phyloP scores from a whole-genome alignment of 228 moss, liverwort and hornwort genomes.

The Sphagnum magellanicum region DNA sequence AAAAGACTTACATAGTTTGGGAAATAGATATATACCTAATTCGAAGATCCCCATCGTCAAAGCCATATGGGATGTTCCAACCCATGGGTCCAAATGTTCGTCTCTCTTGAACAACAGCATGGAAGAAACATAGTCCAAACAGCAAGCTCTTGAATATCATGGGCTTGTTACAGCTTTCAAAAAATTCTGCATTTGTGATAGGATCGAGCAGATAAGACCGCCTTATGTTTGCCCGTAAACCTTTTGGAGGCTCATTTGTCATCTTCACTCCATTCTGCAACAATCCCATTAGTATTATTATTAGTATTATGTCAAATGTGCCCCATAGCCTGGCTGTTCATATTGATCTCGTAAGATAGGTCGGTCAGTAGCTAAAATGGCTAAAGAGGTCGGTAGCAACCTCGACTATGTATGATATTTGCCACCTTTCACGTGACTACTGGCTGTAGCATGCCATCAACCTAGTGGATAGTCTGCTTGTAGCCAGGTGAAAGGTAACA shows the following conservation, averaged over 20 bases:
- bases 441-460: too few relatives aligned
- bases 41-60: conserved; percentile 91
- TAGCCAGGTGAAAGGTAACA: too few relatives aligned
- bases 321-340: too few relatives aligned
- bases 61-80: conserved; percentile 96
- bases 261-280: conserved; percentile 93
- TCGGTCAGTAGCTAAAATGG: too few relatives aligned
- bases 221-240: conserved; percentile 77
- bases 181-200: conserved; percentile 73
- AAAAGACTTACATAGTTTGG: too few relatives aligned
- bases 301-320: too few relatives aligned
- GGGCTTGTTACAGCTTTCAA: conserved; percentile 76
- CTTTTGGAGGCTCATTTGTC: conserved; percentile 94
- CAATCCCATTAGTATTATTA: not conserved
- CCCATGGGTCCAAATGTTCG: conserved; percentile 88
- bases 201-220: conserved; percentile 75
- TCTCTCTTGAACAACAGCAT: conserved; percentile 87
- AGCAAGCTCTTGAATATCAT: conserved; percentile 68
- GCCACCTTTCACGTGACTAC: too few relatives aligned
- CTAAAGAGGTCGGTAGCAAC: too few relatives aligned
- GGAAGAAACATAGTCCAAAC: conserved; percentile 79
- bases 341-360: too few relatives aligned
- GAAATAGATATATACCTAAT: conserved; percentile 38
- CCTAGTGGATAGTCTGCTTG: too few relatives aligned
- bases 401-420: too few relatives aligned